These are phyloP conservation scores for Brassica napus DNA, from an alignment of 345 rosid species.

Conservation along the genomic window Da-Ae NC_063451.1:40298001-40298500, in stretches of 20 bases:
- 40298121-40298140: neutral
- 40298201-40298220: slow-evolving; percentile 9
- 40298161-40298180: slow-evolving; percentile 12
- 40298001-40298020: neutral
- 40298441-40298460: neutral
- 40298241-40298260: neutral
- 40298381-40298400: neutral
- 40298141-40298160: slow-evolving; percentile 11
- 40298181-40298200: neutral
- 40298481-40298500: neutral
- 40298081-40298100: slow-evolving; percentile 2
- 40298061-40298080: slow-evolving; percentile 17
- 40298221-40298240: neutral
- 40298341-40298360: neutral
- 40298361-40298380: neutral
- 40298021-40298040: neutral
- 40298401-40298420: neutral
- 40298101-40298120: slow-evolving; percentile 4
- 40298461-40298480: neutral
- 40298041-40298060: neutral
- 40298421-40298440: neutral
- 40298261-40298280: neutral
- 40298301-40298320: neutral
- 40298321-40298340: neutral
- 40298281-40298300: neutral